phyloP scores from a whole-genome alignment of 1,284 basidiomycete species.

The Trichosporon faecale region DNA sequence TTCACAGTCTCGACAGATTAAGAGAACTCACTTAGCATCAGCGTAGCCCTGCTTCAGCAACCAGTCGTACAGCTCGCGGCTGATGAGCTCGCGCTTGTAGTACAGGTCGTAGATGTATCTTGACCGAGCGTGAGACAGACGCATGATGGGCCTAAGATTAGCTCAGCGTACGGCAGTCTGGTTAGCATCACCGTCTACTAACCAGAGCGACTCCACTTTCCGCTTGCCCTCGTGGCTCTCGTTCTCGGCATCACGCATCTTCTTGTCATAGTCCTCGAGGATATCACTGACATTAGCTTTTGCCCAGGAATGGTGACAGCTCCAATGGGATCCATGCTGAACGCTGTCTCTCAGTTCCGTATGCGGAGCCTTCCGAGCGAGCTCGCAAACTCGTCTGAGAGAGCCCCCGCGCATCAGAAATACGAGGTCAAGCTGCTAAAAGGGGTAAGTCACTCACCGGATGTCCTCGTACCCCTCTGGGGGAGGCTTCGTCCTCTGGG shows the following conservation, averaged over 20 bases:
- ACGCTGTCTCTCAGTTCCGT: neutral
- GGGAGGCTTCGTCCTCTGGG: slow-evolving; percentile 87
- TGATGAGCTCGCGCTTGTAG: slow-evolving; percentile 96
- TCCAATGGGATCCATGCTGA: too few species aligned
- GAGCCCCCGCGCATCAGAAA: neutral
- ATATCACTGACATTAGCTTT: slow-evolving; percentile 72
- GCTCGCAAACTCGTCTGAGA: neutral
- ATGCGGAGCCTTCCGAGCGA: too few species aligned
- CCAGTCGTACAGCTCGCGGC: slow-evolving; percentile 95
- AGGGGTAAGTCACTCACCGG: slow-evolving; percentile 55
- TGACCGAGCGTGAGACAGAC: slow-evolving; percentile 90
- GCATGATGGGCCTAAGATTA: slow-evolving; percentile 74
- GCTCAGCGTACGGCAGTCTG: neutral
- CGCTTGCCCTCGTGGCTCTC: slow-evolving; percentile 97
- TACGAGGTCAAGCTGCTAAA: neutral
- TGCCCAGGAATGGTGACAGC: slow-evolving; percentile 44
- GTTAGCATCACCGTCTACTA: slow-evolving; percentile 19
- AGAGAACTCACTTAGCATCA: slow-evolving; percentile 77
- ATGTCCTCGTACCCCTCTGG: slow-evolving; percentile 98
- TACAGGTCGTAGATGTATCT: slow-evolving; percentile 98
- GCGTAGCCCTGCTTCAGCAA: slow-evolving; percentile 95
- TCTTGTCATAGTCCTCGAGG: slow-evolving; percentile 90
- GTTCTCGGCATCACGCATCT: slow-evolving; percentile 96
- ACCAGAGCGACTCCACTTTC: slow-evolving; percentile 93
- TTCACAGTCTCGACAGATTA: neutral